phyloP scores from a whole-genome alignment of 2,329 filamentous ascomycete species.

The Colletotrichum sojae region DNA sequence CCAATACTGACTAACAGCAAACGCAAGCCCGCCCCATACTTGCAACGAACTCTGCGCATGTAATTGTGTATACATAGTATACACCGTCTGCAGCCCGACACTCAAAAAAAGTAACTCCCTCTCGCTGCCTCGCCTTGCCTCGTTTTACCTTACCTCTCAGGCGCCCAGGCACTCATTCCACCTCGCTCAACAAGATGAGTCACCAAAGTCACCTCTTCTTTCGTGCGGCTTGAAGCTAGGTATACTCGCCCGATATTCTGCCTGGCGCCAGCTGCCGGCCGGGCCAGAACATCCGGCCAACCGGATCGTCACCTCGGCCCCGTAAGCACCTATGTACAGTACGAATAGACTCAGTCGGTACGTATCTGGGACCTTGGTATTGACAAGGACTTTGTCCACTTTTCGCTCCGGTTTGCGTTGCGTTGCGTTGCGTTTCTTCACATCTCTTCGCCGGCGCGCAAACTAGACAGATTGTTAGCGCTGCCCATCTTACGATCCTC shows the following conservation, averaged over 20 bases:
- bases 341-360: neutral
- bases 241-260: neutral
- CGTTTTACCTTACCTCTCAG: conserved; percentile 9
- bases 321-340: conserved; percentile 2
- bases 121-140: conserved; percentile 9
- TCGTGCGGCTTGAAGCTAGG: no score
- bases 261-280: conserved; percentile 31
- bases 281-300: conserved; percentile 17
- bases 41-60: conserved; percentile 36
- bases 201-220: no score
- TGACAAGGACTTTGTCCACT: conserved; percentile 28
- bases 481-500: conserved; percentile 13
- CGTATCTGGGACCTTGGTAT: neutral
- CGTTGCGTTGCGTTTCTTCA: conserved; percentile 29
- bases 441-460: neutral
- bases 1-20: conserved; percentile 39
- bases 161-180: conserved; percentile 7
- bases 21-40: conserved; percentile 38
- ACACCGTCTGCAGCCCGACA: conserved; percentile 28
- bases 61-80: neutral
- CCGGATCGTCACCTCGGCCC: conserved; percentile 28
- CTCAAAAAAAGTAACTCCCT: neutral
- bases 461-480: conserved; percentile 14
- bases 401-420: neutral
- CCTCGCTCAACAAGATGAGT: neutral